A percentile compares a stretch with the other conserved stretches of the same genome.
Conservation (phyloP, 768 basidiomycete genomes). For the Tubosaeta brunneosetosa region DNA sequence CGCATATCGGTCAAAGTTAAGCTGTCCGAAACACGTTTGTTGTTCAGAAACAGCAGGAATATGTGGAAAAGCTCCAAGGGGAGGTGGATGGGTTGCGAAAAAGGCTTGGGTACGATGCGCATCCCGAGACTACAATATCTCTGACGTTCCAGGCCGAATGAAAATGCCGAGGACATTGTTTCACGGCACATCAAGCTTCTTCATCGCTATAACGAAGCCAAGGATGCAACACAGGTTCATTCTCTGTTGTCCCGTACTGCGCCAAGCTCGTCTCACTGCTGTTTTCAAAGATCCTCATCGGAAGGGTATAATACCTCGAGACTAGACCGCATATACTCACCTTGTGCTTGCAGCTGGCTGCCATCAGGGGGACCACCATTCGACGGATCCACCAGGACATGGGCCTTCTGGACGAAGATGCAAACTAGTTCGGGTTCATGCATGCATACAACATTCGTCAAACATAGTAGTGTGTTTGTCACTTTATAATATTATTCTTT, state of each 20-base stretch:
- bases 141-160: slow-evolving; percentile 29
- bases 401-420: slow-evolving; percentile 58
- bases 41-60: slow-evolving; percentile 48
- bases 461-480: neutral
- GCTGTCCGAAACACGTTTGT: neutral
- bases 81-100: slow-evolving; percentile 47
- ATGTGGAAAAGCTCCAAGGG: slow-evolving; percentile 42
- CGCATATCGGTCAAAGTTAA: neutral
- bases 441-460: neutral
- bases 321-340: slow-evolving; percentile 8
- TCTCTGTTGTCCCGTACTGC: neutral
- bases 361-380: slow-evolving; percentile 63
- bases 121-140: neutral
- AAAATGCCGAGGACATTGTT: slow-evolving; percentile 55
- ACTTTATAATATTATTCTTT: neutral
- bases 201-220: slow-evolving; percentile 76
- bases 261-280: neutral
- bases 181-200: slow-evolving; percentile 66
- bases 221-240: slow-evolving; percentile 73
- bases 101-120: slow-evolving; percentile 38
- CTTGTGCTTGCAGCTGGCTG: slow-evolving; percentile 54
- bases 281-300: slow-evolving; percentile 62
- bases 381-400: slow-evolving; percentile 71
- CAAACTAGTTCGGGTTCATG: slow-evolving; percentile 16
- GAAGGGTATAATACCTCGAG: slow-evolving; percentile 47